phyloP scores from a whole-genome alignment of 169 alveolate species.

The Eimeria sp. region DNA sequence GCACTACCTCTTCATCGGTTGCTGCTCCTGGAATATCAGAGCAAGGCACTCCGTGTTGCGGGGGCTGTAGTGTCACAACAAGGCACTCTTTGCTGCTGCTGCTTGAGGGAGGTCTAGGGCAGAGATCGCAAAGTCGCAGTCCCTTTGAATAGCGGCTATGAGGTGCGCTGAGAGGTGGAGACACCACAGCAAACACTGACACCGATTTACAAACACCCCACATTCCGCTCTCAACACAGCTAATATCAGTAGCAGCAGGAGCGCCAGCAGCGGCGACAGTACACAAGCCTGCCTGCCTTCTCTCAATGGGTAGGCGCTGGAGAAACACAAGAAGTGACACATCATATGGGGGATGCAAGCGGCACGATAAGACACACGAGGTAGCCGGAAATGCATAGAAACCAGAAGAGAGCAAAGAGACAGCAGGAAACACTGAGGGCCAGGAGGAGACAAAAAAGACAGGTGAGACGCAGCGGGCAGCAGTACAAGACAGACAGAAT shows the following conservation, averaged over 20 bases:
- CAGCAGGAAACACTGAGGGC: neutral
- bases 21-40: slow-evolving; percentile 14
- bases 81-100: neutral
- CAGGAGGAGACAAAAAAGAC: neutral
- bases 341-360: neutral
- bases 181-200: neutral
- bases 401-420: neutral
- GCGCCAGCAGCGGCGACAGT: too few relatives aligned
- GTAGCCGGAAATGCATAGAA: neutral
- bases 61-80: slow-evolving; percentile 14
- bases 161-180: slow-evolving; percentile 12
- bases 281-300: too few relatives aligned
- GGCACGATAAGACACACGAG: neutral
- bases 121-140: slow-evolving; percentile 25
- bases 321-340: neutral
- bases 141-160: slow-evolving; percentile 29
- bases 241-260: too few relatives aligned
- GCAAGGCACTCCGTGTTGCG: neutral
- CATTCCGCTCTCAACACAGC: neutral
- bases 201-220: neutral
- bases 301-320: too few relatives aligned
- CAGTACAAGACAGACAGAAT: neutral
- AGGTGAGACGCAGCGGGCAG: neutral
- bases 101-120: slow-evolving; percentile 3
- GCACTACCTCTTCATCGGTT: neutral